phyloP scores from a whole-genome alignment of 306 rosid species.

The Vigna radiata region DNA sequence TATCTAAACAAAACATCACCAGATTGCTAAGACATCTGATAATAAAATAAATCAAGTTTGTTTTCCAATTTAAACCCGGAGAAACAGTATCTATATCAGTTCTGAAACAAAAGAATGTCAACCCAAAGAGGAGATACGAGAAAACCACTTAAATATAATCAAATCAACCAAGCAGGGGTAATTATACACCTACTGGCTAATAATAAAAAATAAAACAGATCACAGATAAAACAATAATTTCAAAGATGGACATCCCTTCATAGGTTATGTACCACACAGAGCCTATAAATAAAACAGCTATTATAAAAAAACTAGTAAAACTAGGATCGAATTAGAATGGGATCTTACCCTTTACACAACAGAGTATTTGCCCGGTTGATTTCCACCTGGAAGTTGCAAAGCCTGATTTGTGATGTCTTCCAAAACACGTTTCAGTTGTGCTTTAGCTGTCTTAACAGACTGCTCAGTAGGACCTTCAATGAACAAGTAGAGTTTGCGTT shows the following conservation, averaged over 20 bases:
- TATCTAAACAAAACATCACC: constrained; percentile 7
- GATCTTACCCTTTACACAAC: constrained; percentile 73
- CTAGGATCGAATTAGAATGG: constrained; percentile 33
- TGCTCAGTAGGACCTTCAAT: constrained; percentile 94
- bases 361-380: constrained; percentile 92
- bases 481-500: constrained; percentile 90
- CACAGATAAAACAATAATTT: neutral
- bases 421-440: constrained; percentile 83
- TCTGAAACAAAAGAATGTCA: constrained; percentile 28
- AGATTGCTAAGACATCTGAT: neutral
- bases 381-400: constrained; percentile 86
- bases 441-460: constrained; percentile 92
- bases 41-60: neutral
- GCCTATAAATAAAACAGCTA: neutral
- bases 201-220: constrained; percentile 4
- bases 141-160: constrained; percentile 26
- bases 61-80: constrained; percentile 23
- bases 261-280: constrained; percentile 1
- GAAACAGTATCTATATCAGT: neutral
- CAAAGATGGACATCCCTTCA: constrained; percentile 7
- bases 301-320: constrained; percentile 21
- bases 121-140: constrained; percentile 12
- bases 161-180: constrained; percentile 17
- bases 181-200: neutral
- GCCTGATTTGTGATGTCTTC: constrained; percentile 92